A percentile compares a stretch with the other conserved stretches of the same genome.
Conservation (phyloP, 352 stramenopile genomes). For the Phytophthora palmivora region DNA sequence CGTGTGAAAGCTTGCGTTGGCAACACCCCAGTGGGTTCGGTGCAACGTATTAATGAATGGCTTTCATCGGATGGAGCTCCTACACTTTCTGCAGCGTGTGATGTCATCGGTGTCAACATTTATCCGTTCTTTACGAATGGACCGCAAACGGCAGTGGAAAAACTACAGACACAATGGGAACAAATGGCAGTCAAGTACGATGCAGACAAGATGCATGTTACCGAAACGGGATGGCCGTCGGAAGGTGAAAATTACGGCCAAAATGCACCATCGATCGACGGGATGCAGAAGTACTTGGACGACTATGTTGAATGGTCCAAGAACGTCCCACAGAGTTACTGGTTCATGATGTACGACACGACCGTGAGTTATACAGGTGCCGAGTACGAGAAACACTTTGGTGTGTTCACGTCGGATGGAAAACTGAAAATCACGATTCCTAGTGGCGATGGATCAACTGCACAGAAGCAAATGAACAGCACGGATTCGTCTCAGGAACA, state of each 20-base stretch:
- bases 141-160: conserved; percentile 49
- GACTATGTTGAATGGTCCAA: conserved; percentile 57
- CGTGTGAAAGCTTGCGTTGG: conserved; percentile 63
- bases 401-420: conserved; percentile 49
- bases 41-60: conserved; percentile 85
- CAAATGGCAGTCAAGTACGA: conserved; percentile 56
- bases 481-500: conserved; percentile 13
- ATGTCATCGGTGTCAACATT: conserved; percentile 68
- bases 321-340: conserved; percentile 47
- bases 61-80: conserved; percentile 38
- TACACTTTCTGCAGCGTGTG: conserved; percentile 36
- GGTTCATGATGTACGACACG: conserved; percentile 80
- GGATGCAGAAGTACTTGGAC: conserved; percentile 50
- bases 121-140: conserved; percentile 79
- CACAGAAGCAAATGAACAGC: conserved; percentile 18
- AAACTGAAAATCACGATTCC: conserved; percentile 50
- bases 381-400: conserved; percentile 73
- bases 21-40: conserved; percentile 58
- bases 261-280: conserved; percentile 48
- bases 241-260: conserved; percentile 37
- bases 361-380: conserved; percentile 48
- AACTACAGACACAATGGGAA: conserved; percentile 61
- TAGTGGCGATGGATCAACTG: conserved; percentile 8
- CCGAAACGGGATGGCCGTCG: conserved; percentile 73
- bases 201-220: conserved; percentile 52